phyloP scores from a whole-genome alignment of 495 filamentous ascomycete genomes.

The Astrothelium macrocarpum region DNA sequence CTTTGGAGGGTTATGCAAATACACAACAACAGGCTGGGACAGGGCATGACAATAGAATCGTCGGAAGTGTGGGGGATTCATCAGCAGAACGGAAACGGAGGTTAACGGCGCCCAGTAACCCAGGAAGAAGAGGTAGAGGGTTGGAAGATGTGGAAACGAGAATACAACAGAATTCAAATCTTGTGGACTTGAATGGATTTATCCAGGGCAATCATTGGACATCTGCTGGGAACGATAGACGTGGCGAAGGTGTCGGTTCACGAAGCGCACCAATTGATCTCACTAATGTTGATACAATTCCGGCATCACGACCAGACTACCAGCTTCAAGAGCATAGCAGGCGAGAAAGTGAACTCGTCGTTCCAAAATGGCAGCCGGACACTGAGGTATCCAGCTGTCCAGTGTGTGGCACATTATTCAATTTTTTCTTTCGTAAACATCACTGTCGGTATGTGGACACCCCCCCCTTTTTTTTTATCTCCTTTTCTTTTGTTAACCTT shows the following conservation, averaged over 20 bases:
- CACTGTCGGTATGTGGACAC: conserved; percentile 59
- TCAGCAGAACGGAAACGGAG: conserved; percentile 13
- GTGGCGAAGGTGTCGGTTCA: not conserved
- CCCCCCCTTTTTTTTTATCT: not conserved
- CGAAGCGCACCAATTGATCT: not conserved
- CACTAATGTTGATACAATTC: not conserved
- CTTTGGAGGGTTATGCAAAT: not conserved
- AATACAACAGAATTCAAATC: not conserved
- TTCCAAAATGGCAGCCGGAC: conserved; percentile 84
- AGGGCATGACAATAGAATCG: not conserved
- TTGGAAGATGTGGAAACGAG: not conserved
- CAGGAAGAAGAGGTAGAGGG: not conserved
- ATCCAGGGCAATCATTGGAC: not conserved
- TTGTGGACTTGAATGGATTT: not conserved
- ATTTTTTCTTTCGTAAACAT: conserved; percentile 82
- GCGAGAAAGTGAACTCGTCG: conserved; percentile 27
- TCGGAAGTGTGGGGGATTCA: not conserved
- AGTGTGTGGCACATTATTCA: conserved; percentile 68
- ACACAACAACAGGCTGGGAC: not conserved
- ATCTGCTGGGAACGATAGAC: not conserved
- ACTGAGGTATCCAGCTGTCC: conserved; percentile 66
- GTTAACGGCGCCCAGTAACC: conserved; percentile 15
- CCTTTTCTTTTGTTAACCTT: no score
- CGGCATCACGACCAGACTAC: not conserved
- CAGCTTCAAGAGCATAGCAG: not conserved